Base-by-base conservation (phyloP, 768 basidiomycete genomes). In the Pisolithus marmoratus region DNA sequence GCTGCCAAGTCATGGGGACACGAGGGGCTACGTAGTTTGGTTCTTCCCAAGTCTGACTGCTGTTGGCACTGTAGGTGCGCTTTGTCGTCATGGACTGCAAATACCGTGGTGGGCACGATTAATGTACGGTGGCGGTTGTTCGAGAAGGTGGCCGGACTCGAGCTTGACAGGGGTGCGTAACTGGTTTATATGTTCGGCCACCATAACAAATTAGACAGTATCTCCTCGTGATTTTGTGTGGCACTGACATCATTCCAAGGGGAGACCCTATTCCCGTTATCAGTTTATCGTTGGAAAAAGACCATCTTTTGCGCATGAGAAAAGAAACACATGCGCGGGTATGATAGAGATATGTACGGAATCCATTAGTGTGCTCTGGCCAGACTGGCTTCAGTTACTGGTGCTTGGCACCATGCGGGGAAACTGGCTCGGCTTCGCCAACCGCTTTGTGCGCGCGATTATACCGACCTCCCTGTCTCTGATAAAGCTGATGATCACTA, bases 401-500 rank as follows among this genome's bases (percentile, higher is more conserved):
- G 60, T 55, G 6, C 60, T 59, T 45, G 43, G 43, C 31, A 44
- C 49, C 24, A 65, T 46, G 9, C 58, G 59, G 37, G 58, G 63
- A 17, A 58, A 49, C 2, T 56, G 53, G 38, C 14, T 38, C 23
- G 57, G 67, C 66, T 76, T 83, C 62, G 51, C 70, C 56, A 82
- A 53, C 63, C 94, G 73, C 69, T 97, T 97, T 8, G 85, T 90
- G 7, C 94, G 77, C 12, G 90, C 85, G 67, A 87, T 95, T 57
- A 97, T 83, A 2, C 94, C 94, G 26, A 94, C 90, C 55, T 88
- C 84, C 15, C 78, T 77, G 59, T 96, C 93, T 24, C 91, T 82
- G 50, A 99, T 96, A 66, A 99, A 99, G 70, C 92, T 92, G 51
- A 89, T 75, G 2, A 87, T 92, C 34, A 98, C 87, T 84, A 94